These are phyloP conservation scores for Fulvia fulva DNA, from an alignment of 2,329 filamentous ascomycete species.

Conservation along the genomic window DNA sequence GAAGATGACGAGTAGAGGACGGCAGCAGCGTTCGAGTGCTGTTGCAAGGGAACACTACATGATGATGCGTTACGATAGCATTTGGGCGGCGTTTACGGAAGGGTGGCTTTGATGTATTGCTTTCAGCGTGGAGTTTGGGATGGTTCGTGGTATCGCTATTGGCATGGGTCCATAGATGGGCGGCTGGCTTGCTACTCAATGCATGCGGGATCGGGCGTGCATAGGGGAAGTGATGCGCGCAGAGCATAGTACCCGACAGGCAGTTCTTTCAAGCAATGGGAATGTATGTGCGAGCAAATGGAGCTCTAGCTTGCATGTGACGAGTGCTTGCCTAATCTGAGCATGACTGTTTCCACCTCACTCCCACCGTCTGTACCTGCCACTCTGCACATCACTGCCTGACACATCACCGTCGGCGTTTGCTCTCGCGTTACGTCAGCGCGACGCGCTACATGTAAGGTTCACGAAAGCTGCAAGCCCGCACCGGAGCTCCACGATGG, in stretches of 20 bases:
- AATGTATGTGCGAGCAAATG: neutral
- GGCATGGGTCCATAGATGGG: neutral
- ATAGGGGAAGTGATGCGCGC: neutral
- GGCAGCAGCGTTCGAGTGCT: neutral
- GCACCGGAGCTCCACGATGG: neutral
- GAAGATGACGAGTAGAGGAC: conserved; percentile 46
- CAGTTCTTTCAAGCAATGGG: neutral
- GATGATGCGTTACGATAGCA: conserved; percentile 3
- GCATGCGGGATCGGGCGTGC: conserved; percentile 5
- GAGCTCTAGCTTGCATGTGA: neutral
- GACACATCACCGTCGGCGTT: neutral
- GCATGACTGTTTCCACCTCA: neutral
- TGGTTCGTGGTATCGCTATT: neutral
- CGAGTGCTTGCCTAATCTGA: neutral
- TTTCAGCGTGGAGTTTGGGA: conserved; percentile 28
- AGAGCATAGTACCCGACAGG: neutral
- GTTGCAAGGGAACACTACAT: neutral
- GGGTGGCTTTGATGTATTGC: conserved; percentile 13
- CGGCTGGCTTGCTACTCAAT: neutral
- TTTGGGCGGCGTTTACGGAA: conserved; percentile 1
- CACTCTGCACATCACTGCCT: neutral
- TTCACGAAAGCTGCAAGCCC: neutral
- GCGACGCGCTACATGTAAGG: neutral
- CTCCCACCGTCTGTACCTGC: neutral
- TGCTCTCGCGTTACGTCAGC: neutral